Evolutionary conservation across 805 yeast species (phyloP).

Genomic region (Saccharomycopsis sp.): DNA sequence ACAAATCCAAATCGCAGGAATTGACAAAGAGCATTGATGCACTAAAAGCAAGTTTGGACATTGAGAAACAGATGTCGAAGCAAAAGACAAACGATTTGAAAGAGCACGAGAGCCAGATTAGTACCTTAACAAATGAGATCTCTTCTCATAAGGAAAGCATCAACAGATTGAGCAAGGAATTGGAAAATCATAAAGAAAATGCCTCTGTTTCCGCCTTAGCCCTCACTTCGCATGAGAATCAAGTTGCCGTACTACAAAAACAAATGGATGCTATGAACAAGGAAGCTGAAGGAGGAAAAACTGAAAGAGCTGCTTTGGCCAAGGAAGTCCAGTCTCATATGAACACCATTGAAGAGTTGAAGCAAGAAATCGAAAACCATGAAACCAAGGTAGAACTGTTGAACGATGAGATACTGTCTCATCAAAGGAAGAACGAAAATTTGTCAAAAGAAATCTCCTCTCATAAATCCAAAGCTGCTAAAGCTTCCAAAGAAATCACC

Average conservation of each 20-base stretch:
- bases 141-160: no score
- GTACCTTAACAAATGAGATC: not conserved
- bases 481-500: no score
- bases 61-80: not conserved
- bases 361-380: not conserved
- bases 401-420: not conserved
- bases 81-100: not conserved
- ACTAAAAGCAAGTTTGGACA: not conserved
- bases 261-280: not conserved
- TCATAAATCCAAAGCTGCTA: not conserved
- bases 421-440: not conserved
- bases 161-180: not conserved
- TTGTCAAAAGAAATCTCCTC: not conserved
- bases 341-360: constrained; percentile 1
- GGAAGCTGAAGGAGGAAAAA: not conserved
- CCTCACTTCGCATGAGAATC: not conserved
- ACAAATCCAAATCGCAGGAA: not conserved
- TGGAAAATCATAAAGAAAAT: not conserved
- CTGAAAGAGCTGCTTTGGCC: not conserved
- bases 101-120: no score
- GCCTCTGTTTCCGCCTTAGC: not conserved
- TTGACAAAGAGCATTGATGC: not conserved
- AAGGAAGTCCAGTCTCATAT: not conserved
- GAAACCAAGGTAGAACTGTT: not conserved
- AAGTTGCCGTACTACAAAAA: not conserved